Evolutionary conservation across 305 asterid genomes (phyloP).

Genomic region (Rubia occidens): DNA sequence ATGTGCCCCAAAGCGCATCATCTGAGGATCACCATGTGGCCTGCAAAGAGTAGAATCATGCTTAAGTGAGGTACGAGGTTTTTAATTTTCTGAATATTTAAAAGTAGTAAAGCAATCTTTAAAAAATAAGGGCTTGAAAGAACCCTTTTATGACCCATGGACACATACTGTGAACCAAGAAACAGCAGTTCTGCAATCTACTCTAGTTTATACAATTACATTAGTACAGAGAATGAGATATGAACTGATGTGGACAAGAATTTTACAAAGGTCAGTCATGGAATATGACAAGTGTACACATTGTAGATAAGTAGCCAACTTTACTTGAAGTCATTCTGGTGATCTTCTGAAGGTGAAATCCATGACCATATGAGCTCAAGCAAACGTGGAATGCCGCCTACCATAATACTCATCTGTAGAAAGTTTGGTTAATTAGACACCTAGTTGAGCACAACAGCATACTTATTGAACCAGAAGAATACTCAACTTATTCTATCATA

Average conservation of each 20-base stretch:
- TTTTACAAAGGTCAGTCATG: neutral
- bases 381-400: conserved; percentile 81
- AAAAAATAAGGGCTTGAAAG: conserved; percentile 4
- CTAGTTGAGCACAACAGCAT: conserved; percentile 1
- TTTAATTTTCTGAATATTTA: conserved; percentile 4
- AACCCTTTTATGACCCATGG: neutral
- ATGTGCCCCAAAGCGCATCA: conserved; percentile 99
- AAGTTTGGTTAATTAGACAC: conserved; percentile 29
- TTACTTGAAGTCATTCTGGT: conserved; percentile 65
- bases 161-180: neutral
- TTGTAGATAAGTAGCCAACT: conserved; percentile 13
- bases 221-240: neutral
- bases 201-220: neutral
- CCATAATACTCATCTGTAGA: conserved; percentile 88
- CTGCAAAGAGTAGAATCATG: conserved; percentile 34
- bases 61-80: conserved; percentile 17
- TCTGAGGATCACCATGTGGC: conserved; percentile 99
- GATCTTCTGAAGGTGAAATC: conserved; percentile 87
- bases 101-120: conserved; percentile 3
- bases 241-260: too few species aligned
- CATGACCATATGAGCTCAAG: conserved; percentile 87
- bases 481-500: neutral
- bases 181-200: neutral
- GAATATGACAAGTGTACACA: neutral
- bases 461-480: neutral